Base-by-base conservation (phyloP, 2,329 filamentous ascomycete genomes). In the Fusarium begoniae region DNA sequence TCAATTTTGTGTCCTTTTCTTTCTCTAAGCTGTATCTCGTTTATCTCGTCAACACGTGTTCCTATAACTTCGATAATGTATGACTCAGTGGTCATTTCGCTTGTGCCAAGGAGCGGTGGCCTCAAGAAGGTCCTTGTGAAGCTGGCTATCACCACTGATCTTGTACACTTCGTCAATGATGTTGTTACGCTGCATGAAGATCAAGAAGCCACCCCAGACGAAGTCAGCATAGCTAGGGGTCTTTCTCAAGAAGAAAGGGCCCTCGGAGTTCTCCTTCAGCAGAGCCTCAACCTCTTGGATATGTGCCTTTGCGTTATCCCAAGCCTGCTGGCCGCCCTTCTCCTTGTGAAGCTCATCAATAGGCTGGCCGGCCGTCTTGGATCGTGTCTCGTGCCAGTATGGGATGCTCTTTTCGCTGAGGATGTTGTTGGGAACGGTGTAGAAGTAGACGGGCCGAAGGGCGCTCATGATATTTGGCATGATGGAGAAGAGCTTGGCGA, bases 191-290 rank as follows among this genome's bases (percentile, higher is more conserved):
- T 80, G 74, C 63, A 79, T 54, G 44, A 87, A 88, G 9, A 87
- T 80, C 65, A 91, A 70, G 40, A 83, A 82, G 3, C 83, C 84
- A 1, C 86, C 86, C 76, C 90, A 87, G 5, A 90, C 83, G 63
- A 93, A 88, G 77, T 91, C 90, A 8, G 86, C 87, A 78, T 88
- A 92, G 43, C 84, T 85, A 8, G 86, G 82, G 67, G 84, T 85
- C 53, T 86, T 81, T 0, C 92, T 92, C 69, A 88, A 55, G 62
- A 93, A 89, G 78, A 89, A 93, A 0, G 89, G 88, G 0, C 92
- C 92, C 0, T 86, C 84, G 0, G 82, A 78, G 43, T 87, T 87
- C 80, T 90, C 87, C 74, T 86, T 86, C 70, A 93, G 76, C 61
- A 90, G 73, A 4, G 79, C 83, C 54, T 85, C 84, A 3, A 84